These are phyloP conservation scores for Akebia trifoliata DNA, from an alignment of 164 flowering plant genomes.

Conservation along the genomic window DNA sequence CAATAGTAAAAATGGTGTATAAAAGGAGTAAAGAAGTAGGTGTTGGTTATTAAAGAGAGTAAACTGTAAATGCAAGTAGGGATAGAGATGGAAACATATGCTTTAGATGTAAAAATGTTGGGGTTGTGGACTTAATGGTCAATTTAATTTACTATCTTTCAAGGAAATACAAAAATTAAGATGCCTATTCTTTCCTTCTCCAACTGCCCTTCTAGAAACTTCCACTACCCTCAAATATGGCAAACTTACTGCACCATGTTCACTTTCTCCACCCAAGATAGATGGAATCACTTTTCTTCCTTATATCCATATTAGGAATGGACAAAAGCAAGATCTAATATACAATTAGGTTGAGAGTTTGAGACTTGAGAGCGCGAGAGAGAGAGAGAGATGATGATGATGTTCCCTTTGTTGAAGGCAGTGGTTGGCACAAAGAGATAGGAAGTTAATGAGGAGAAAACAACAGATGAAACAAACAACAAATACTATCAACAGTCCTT, in stretches of 20 bases:
- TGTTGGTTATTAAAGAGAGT: conserved; percentile 10
- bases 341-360: neutral
- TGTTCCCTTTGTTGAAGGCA: conserved; percentile 20
- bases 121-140: conserved; percentile 16
- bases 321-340: conserved; percentile 18
- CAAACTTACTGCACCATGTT: conserved; percentile 35
- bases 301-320: conserved; percentile 7
- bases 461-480: conserved; percentile 37
- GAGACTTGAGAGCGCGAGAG: conserved; percentile 4
- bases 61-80: conserved; percentile 7
- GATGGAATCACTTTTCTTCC: conserved; percentile 7
- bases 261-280: conserved; percentile 26
- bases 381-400: conserved; percentile 6
- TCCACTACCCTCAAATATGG: conserved; percentile 30
- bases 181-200: conserved; percentile 42
- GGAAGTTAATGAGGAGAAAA: conserved; percentile 37
- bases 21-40: conserved; percentile 18
- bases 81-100: neutral
- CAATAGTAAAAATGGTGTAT: conserved; percentile 9
- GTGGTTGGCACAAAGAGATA: conserved; percentile 21
- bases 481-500: conserved; percentile 26
- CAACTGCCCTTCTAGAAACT: conserved; percentile 40
- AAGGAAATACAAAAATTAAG: conserved; percentile 55
- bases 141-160: conserved; percentile 24
- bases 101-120: conserved; percentile 26